These are phyloP conservation scores for Sanchytrium tribonematis DNA, from an alignment of 371 early-diverging fungal species.

Conservation along the genomic window DNA sequence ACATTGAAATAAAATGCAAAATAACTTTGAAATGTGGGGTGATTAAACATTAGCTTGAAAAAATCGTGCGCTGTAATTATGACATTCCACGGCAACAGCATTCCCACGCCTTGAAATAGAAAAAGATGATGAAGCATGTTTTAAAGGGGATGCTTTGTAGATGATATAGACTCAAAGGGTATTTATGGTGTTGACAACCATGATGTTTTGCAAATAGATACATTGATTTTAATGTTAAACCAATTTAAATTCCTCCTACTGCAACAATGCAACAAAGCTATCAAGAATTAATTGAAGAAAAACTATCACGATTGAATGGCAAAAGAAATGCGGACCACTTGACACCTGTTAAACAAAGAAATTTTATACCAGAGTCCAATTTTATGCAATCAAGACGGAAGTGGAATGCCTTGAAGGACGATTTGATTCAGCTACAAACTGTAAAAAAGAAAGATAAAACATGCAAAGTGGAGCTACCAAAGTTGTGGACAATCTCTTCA, in stretches of 20 bases:
- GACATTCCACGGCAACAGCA: not conserved
- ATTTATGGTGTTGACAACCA: too few relatives aligned
- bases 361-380: not conserved
- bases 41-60: not conserved
- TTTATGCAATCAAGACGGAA: not conserved
- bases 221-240: too few relatives aligned
- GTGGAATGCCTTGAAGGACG: not conserved
- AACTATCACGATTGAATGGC: too few relatives aligned
- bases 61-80: not conserved
- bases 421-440: not conserved
- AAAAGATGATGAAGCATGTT: not conserved
- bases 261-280: too few relatives aligned
- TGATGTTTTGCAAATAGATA: too few relatives aligned
- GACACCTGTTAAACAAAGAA: not conserved
- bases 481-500: not conserved
- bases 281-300: too few relatives aligned
- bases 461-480: not conserved
- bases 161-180: too few relatives aligned
- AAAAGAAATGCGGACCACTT: not conserved
- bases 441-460: not conserved
- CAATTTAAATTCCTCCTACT: too few relatives aligned
- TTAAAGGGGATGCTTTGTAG: too few relatives aligned
- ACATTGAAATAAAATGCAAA: not conserved
- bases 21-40: not conserved
- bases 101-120: not conserved